phyloP scores from a whole-genome alignment of 768 basidiomycete genomes.

The Hypholoma sublateritium region DNA sequence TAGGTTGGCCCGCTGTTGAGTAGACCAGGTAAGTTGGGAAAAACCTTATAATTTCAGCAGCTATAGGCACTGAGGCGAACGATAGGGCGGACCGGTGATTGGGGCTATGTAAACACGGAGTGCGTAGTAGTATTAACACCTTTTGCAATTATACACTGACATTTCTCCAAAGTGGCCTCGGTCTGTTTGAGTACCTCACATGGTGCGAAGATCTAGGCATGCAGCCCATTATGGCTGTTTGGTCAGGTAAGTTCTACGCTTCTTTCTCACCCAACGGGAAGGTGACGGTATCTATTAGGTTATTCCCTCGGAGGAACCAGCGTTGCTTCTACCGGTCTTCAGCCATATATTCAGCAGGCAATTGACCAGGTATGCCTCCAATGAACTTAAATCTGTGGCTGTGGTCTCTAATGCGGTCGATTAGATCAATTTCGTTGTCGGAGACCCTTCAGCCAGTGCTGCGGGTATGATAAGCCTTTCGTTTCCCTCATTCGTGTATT shows the following conservation, averaged over 20 bases:
- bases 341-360: slow-evolving; percentile 56
- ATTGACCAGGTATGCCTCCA: slow-evolving; percentile 45
- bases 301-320: slow-evolving; percentile 49
- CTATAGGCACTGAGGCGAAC: not conserved
- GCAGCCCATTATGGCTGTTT: slow-evolving; percentile 66
- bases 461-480: slow-evolving; percentile 26
- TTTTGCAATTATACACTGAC: not conserved
- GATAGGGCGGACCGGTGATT: slow-evolving; percentile 54
- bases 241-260: slow-evolving; percentile 38
- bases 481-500: too few species aligned
- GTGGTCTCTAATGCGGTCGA: slow-evolving; percentile 22
- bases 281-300: not conserved
- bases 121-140: slow-evolving; percentile 25
- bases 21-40: slow-evolving; percentile 32
- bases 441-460: slow-evolving; percentile 44
- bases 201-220: slow-evolving; percentile 61
- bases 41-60: too few species aligned
- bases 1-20: slow-evolving; percentile 48
- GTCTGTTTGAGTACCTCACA: slow-evolving; percentile 55
- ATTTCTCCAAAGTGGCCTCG: slow-evolving; percentile 44
- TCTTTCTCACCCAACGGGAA: too few species aligned
- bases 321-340: slow-evolving; percentile 42
- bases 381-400: not conserved
- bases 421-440: slow-evolving; percentile 67
- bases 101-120: slow-evolving; percentile 67